These are phyloP conservation scores for Voacanga thouarsii DNA, from an alignment of 257 asterid genomes.

Conservation along the genomic window DNA sequence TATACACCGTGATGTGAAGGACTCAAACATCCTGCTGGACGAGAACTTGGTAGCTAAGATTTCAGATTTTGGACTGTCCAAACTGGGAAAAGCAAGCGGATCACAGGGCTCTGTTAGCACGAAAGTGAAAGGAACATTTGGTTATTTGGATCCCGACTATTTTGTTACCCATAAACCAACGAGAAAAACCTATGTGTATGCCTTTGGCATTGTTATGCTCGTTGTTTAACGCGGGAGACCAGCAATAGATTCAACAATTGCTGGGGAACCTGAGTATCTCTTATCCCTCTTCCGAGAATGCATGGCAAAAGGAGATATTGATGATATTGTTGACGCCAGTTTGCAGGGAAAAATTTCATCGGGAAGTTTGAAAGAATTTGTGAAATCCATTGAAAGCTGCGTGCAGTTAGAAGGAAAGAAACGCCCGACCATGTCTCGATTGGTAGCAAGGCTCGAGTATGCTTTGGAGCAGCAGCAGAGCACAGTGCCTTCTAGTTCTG, in stretches of 20 bases:
- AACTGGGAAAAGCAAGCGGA: no score
- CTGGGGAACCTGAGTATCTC: neutral
- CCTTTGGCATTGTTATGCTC: constrained; percentile 17
- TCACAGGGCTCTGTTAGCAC: no score
- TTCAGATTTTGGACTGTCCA: neutral
- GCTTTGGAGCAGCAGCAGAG: constrained; percentile 6
- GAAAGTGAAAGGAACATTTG: constrained; percentile 14
- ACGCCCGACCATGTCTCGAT: constrained; percentile 20
- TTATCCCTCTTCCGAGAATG: neutral
- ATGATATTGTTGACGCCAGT: neutral
- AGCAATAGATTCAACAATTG: no score
- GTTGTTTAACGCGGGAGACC: no score
- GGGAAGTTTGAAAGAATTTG: no score
- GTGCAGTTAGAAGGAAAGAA: neutral
- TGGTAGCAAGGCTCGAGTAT: constrained; percentile 1
- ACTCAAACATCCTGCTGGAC: constrained; percentile 15
- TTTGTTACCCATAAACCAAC: no score
- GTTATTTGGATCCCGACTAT: neutral
- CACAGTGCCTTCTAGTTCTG: no score
- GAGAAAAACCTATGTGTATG: no score
- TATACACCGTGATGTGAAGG: constrained; percentile 24
- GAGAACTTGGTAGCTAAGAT: constrained; percentile 16
- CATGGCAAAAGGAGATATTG: neutral
- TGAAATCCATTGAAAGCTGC: no score
- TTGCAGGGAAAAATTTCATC: no score